Conservation (phyloP, 176 grass and related monocot genomes). For the Carex cristatella region DNA sequence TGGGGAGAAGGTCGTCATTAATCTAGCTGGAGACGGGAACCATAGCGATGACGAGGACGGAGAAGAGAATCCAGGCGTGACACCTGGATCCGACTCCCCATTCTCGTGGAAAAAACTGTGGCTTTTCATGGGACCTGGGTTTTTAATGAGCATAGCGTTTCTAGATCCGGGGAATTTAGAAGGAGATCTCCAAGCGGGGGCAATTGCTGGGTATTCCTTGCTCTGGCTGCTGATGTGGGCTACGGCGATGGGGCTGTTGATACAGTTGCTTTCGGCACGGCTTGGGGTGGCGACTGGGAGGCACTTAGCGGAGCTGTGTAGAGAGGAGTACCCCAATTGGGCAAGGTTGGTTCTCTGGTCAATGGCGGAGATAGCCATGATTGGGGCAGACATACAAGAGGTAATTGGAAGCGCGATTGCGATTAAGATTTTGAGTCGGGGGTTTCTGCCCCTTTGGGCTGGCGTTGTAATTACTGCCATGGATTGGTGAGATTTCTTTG, state of each 20-base stretch:
- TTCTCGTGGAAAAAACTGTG: conserved; percentile 98
- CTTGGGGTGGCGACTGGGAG: conserved; percentile 76
- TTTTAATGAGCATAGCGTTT: conserved; percentile 98
- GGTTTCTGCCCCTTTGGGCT: conserved; percentile 83
- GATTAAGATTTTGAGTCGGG: conserved; percentile 86
- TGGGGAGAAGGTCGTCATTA: conserved; percentile 59
- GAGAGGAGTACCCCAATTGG: conserved; percentile 87
- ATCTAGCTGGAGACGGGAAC: conserved; percentile 27
- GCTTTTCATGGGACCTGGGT: conserved; percentile 87
- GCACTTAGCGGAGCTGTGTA: conserved; percentile 92
- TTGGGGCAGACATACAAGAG: conserved; percentile 92
- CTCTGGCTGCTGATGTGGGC: conserved; percentile 93
- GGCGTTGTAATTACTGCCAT: conserved; percentile 89
- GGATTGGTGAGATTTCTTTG: conserved; percentile 52
- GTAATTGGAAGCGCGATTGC: conserved; percentile 95
- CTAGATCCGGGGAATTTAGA: conserved; percentile 96
- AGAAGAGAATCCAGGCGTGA: background rate
- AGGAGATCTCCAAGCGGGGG: conserved; percentile 91
- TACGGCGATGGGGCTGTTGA: conserved; percentile 83
- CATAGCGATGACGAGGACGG: conserved; percentile 17
- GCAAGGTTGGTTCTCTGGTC: conserved; percentile 73
- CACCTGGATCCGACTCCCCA: conserved; percentile 17
- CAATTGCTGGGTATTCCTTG: conserved; percentile 74
- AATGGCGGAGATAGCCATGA: conserved; percentile 94
- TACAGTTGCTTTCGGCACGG: conserved; percentile 82